Base-by-base conservation (phyloP, 2,329 filamentous ascomycete species). In the Tothia fuscella region DNA sequence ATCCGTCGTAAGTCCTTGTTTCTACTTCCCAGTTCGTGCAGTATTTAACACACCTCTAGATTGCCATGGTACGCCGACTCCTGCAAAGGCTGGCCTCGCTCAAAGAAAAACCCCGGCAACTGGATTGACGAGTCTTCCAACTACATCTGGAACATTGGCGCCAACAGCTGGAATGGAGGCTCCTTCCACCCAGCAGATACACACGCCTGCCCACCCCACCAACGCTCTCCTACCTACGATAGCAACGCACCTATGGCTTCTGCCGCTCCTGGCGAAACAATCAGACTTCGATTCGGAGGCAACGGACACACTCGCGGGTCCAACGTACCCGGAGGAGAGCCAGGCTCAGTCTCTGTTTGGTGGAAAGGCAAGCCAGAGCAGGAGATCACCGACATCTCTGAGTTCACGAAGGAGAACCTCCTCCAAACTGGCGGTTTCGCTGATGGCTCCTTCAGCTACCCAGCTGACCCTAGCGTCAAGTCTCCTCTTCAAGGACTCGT, bases 201-300 rank as follows among this genome's bases (percentile, higher is more conserved):
- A 13, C 34, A 44, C 36, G 42, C 42, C 42, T 44, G 42, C 42
- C 36, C 30, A 16, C 26, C 43, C 5, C 51, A 32, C 47, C 52
- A 20, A 43, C 32, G 9, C 44, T 45, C 7, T 38, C 41, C 12
- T 44, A 54, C 35, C 36, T 41, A 42, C 28, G 12, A 39, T 2
- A 43, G 42, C 12, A 49, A 50, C 3, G 52, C 51, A 3, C 48
- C 45, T 2, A 54, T 53, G 50, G 49, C 48, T 1, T 49, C 44
- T 1, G 43, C 50, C 2, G 37, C 19, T 5, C 44, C 52, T 1
- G 52, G 52, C 3, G 38, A 41, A 1, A 41, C 24, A 1, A 49
- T 55, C 22, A 50, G 48, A 17, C 47, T 54, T 17, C 50, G 53
- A 50, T 54, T 51, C 14, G 53, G 53, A 9, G 53, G 53, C 14